Evolutionary conservation across 805 yeast genomes (phyloP).

Genomic region (Clavispora vitiphila): DNA sequence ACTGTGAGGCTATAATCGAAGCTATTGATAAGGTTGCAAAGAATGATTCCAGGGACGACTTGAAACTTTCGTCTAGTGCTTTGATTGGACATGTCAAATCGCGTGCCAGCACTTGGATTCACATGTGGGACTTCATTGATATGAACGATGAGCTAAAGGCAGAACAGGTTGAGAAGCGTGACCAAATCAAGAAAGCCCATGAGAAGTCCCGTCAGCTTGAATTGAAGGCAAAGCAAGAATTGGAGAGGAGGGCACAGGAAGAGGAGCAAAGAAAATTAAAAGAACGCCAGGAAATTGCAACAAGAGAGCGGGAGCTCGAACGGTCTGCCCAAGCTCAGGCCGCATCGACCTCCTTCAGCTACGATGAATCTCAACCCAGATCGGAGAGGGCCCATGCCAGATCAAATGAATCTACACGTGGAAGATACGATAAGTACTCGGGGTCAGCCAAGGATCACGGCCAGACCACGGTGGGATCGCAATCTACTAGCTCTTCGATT

Average conservation of each 20-base stretch:
- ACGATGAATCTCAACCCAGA: conserved; percentile 15
- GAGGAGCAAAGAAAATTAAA: conserved; percentile 9
- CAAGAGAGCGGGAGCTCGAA: conserved; percentile 1
- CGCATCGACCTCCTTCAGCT: conserved; percentile 11
- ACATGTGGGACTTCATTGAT: conserved; percentile 52
- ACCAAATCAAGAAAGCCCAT: conserved; percentile 1
- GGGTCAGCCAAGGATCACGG: background rate
- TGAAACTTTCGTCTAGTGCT: conserved; percentile 72
- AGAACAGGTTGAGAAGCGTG: conserved; percentile 16
- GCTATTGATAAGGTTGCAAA: conserved; percentile 44
- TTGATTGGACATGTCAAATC: conserved; percentile 61
- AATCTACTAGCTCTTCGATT: background rate
- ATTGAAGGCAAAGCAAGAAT: conserved; percentile 11
- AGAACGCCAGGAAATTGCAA: conserved; percentile 7
- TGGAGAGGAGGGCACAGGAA: conserved; percentile 7
- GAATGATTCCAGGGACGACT: conserved; percentile 69
- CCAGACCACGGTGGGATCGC: conserved; percentile 1
- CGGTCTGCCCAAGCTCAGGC: conserved; percentile 3
- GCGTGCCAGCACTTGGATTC: conserved; percentile 45
- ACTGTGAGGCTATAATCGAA: conserved; percentile 49
- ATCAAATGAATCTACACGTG: conserved; percentile 13
- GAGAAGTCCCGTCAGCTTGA: conserved; percentile 3
- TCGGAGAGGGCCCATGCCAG: conserved; percentile 11
- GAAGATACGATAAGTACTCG: conserved; percentile 31
- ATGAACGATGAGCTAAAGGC: conserved; percentile 41